phyloP scores from a whole-genome alignment of 306 rosid genomes.

The Chamaecrista fasciculata region DNA sequence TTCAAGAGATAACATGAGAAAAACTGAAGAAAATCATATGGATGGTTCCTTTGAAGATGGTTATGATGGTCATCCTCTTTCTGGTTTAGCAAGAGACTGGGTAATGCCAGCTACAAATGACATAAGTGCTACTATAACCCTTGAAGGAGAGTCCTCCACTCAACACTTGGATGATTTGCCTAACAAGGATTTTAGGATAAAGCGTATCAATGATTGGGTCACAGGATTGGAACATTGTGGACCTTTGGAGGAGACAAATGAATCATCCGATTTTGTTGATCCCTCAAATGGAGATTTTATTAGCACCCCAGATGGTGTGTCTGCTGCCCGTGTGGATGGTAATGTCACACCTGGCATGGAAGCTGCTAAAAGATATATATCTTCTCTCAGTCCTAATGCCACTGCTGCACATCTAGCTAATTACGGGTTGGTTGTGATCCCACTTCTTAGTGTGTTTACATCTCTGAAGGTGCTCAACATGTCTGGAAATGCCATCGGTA shows the following conservation, averaged over 20 bases:
- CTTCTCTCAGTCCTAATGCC: slow-evolving; percentile 70
- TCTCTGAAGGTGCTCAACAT: slow-evolving; percentile 81
- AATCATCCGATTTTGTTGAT: slow-evolving; percentile 35
- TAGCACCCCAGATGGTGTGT: slow-evolving; percentile 27
- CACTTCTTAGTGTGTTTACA: slow-evolving; percentile 82
- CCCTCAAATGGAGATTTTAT: slow-evolving; percentile 39
- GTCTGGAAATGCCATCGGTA: slow-evolving; percentile 85
- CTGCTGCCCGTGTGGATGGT: slow-evolving; percentile 41
- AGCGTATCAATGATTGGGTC: slow-evolving; percentile 92
- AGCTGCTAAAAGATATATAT: slow-evolving; percentile 78
- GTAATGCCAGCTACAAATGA: slow-evolving; percentile 54
- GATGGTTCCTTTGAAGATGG: slow-evolving; percentile 51
- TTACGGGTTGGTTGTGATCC: slow-evolving; percentile 82
- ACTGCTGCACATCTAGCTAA: slow-evolving; percentile 76
- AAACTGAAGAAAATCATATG: slow-evolving; percentile 38
- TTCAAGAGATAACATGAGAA: slow-evolving; percentile 33
- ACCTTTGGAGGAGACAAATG: slow-evolving; percentile 57
- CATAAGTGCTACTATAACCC: slow-evolving; percentile 29
- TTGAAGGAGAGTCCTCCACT: slow-evolving; percentile 45
- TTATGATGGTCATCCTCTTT: slow-evolving; percentile 47
- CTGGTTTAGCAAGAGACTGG: slow-evolving; percentile 64
- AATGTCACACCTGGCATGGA: slow-evolving; percentile 78
- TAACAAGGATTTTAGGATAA: slow-evolving; percentile 55
- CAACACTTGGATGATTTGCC: slow-evolving; percentile 40
- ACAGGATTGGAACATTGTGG: slow-evolving; percentile 61